Evolutionary conservation across 2,329 filamentous ascomycete genomes (phyloP).

Genomic region (Nemania sp.): DNA sequence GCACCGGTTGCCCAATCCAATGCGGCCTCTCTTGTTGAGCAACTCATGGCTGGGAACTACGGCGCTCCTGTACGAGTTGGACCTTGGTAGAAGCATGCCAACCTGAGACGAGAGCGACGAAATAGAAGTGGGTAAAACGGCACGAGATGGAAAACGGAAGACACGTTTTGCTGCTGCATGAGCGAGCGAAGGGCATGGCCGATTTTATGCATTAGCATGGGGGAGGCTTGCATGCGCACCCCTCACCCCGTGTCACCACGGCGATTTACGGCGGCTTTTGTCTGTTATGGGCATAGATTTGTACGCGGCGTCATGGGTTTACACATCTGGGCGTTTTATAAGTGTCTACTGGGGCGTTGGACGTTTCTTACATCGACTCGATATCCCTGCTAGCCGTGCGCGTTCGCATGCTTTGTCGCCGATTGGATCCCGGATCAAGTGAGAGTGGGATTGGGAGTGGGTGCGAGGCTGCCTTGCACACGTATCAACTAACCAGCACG

Average conservation of each 20-base stretch:
- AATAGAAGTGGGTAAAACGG: neutral
- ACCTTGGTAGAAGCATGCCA: slow-evolving; percentile 53
- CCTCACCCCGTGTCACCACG: slow-evolving; percentile 28
- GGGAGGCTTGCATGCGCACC: slow-evolving; percentile 22
- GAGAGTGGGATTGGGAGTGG: too few relatives aligned
- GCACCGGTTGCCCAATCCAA: slow-evolving; percentile 43
- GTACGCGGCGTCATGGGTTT: slow-evolving; percentile 28
- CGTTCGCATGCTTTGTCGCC: neutral
- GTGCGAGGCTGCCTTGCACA: too few relatives aligned
- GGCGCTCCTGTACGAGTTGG: slow-evolving; percentile 65
- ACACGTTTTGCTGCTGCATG: slow-evolving; percentile 11
- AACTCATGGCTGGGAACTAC: slow-evolving; percentile 65
- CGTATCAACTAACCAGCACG: too few relatives aligned
- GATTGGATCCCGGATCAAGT: neutral
- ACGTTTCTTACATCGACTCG: slow-evolving; percentile 17
- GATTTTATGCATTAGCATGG: slow-evolving; percentile 28
- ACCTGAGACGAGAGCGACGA: neutral
- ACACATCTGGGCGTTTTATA: slow-evolving; percentile 32
- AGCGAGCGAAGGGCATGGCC: slow-evolving; percentile 12
- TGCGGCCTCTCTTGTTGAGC: slow-evolving; percentile 63
- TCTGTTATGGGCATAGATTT: slow-evolving; percentile 35
- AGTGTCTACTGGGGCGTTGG: slow-evolving; percentile 23
- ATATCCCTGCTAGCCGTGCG: slow-evolving; percentile 21
- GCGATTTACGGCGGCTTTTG: slow-evolving; percentile 34
- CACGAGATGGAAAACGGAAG: neutral